A percentile compares a stretch with the other conserved stretches of the same genome.
These are phyloP conservation scores for Penicillium macrosclerotiorum DNA, from an alignment of 495 filamentous ascomycete genomes.

Conservation along the genomic window DNA sequence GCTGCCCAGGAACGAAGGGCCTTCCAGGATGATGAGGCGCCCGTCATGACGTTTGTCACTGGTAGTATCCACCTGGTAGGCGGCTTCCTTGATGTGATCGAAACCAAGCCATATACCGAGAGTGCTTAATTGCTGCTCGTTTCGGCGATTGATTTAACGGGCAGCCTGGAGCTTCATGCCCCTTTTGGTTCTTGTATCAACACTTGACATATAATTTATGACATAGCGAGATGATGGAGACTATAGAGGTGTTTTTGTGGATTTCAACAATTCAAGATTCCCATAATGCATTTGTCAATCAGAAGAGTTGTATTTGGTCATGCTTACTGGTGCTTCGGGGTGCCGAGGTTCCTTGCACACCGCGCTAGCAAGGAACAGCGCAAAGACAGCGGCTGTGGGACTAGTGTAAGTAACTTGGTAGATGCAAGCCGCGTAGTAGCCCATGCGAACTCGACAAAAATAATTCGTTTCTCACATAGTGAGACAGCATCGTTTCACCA, in stretches of 20 bases:
- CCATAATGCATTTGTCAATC: conserved; percentile 4
- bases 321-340: no score
- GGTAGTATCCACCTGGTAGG: conserved; percentile 91
- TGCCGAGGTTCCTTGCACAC: no score
- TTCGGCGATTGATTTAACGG: not conserved
- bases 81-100: conserved; percentile 72
- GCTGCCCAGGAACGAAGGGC: conserved; percentile 33
- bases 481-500: no score
- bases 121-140: conserved; percentile 9
- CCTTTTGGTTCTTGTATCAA: conserved; percentile 29
- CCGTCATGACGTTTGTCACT: conserved; percentile 61
- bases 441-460: no score
- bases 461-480: no score
- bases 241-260: conserved; percentile 26
- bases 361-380: not conserved
- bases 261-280: conserved; percentile 31
- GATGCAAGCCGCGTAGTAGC: no score
- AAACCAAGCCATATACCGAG: conserved; percentile 45
- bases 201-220: conserved; percentile 19
- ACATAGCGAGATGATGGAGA: conserved; percentile 10
- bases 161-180: conserved; percentile 16
- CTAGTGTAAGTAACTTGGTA: no score
- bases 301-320: no score
- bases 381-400: no score
- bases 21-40: conserved; percentile 32